Base-by-base conservation (phyloP, 2,329 filamentous ascomycete species). In the Blastomyces parvus region DNA sequence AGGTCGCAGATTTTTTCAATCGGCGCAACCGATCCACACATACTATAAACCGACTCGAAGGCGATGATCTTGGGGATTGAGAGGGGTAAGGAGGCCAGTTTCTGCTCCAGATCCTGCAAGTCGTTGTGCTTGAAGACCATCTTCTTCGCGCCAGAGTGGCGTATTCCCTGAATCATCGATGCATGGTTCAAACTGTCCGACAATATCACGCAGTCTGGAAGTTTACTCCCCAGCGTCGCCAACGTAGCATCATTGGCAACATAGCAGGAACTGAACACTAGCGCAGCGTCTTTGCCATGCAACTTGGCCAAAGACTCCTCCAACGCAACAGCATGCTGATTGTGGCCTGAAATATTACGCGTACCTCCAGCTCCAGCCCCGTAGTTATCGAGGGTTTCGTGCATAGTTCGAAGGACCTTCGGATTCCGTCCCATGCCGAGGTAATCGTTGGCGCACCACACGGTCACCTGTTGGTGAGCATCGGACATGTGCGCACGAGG, bases 361-460 rank as follows among this genome's bases (percentile, higher is more conserved):
- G 94, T 99, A 62, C 94, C 94, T 66, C 94, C 94, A 42, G 94
- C 94, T 64, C 94, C 94, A 42, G 94, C 91, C 64, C 94, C 94
- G 71, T 99, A 99, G 73, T 87, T 90, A 70, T 99, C 92, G 55
- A 99, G 80, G 2, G 93, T 97, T 74, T 94, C 84, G 75, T 99
- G 93, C 94, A 99, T 99, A 63, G 85, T 85, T 74, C 89, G 86
- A 71, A 99, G 80, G 13, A 99, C 94, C 60, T 90, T 82, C 14
- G 86, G 84, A 77, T 97, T 97, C 70, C 91, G 85, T 55, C 94
- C 93, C 94, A 99, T 99, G 70, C 94, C 94, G 22, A 99, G 86
- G 76, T 99, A 99, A 76, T 99, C 94, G 73, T 99, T 99, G 74
- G 93, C 95, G 82, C 94, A 99, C 94, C 94, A 99, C 30, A 99